Evolutionary conservation across 2,329 filamentous ascomycete genomes (phyloP), one percentile per base, ranked within the genome.

Genomic region (Pseudocercospora vitis): DNA sequence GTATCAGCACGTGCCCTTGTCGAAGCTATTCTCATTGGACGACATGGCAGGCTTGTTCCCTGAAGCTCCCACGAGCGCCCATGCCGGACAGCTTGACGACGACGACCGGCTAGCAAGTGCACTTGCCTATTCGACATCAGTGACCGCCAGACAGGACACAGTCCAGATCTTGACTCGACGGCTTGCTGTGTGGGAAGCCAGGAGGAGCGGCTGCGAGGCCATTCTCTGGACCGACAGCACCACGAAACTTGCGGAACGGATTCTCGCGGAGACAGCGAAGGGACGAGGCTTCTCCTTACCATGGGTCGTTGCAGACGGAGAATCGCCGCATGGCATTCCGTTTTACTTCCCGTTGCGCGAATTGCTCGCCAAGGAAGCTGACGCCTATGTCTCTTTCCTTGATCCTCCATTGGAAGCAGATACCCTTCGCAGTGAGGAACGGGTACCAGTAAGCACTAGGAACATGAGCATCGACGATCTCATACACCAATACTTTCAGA

Each of bases 381-480:
- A 82, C 2, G 77, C 81, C 0, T 96, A 91, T 68, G 76, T 83
- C 14, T 56, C 56, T 0, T 59, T 65, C 31, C 64, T 68, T 0
- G 65, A 72, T 23, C 47, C 26, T 6, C 52, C 76, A 11, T 67
- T 71, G 46, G 69, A 76, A 42, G 63, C 68, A 21, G 61, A 70
- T 32, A 62, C 70, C 11, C 69, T 72, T 29, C 42, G 59, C 12
- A 70, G 70, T 7, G 67, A 26, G 63, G 60, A 23, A 53, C 70
- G 47, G 55, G 65, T 55, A 61, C 71, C 47, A 71, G 87, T 67
- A 72, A 87, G 82, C 26, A 84, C 87, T 62, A 88, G 86, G 67
- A 86, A 90, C 60, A 81, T 89, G 40, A 95, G 90, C 40, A 96
- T 99, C 64, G 91, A 96, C 67, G 87, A 91, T 62, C 81, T 99